Conservation (phyloP, 805 yeast species). For the Teunomyces kruisii region DNA sequence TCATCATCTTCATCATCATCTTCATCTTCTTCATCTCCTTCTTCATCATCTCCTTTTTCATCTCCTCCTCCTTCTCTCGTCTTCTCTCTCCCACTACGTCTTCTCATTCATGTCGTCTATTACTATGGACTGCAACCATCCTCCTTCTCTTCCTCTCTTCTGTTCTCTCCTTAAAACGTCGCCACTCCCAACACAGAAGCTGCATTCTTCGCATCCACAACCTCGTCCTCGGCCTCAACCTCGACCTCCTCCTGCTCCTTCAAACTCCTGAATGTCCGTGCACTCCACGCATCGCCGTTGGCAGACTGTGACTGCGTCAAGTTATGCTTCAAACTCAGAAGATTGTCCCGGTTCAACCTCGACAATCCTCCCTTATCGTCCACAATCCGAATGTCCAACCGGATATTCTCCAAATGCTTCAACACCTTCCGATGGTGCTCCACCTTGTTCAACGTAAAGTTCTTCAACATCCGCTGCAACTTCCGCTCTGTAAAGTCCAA, state of each 20-base stretch:
- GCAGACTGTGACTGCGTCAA: slow-evolving; percentile 43
- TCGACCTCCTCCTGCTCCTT: slow-evolving; percentile 22
- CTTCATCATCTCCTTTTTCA: no score
- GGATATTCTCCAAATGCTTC: slow-evolving; percentile 66
- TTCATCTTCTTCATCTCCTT: no score
- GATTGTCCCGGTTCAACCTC: slow-evolving; percentile 72
- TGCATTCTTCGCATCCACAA: slow-evolving; percentile 78
- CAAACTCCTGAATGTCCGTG: slow-evolving; percentile 39
- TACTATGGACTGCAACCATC: no score
- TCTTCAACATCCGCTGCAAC: slow-evolving; percentile 54
- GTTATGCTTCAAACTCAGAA: slow-evolving; percentile 45
- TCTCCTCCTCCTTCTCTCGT: no score
- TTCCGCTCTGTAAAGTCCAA: slow-evolving; percentile 56
- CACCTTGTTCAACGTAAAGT: slow-evolving; percentile 66
- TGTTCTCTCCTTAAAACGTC: slow-evolving; percentile 46
- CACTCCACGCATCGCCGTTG: slow-evolving; percentile 45
- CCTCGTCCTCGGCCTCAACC: slow-evolving; percentile 24
- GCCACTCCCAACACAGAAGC: slow-evolving; percentile 79
- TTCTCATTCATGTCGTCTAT: no score
- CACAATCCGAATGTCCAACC: slow-evolving; percentile 70
- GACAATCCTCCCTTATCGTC: slow-evolving; percentile 80
- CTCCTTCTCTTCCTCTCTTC: no score
- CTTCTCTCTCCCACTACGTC: no score
- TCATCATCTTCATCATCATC: no score
- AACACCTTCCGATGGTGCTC: slow-evolving; percentile 84